phyloP scores from a whole-genome alignment of 352 stramenopile genomes.

The Thraustotheca clavata region DNA sequence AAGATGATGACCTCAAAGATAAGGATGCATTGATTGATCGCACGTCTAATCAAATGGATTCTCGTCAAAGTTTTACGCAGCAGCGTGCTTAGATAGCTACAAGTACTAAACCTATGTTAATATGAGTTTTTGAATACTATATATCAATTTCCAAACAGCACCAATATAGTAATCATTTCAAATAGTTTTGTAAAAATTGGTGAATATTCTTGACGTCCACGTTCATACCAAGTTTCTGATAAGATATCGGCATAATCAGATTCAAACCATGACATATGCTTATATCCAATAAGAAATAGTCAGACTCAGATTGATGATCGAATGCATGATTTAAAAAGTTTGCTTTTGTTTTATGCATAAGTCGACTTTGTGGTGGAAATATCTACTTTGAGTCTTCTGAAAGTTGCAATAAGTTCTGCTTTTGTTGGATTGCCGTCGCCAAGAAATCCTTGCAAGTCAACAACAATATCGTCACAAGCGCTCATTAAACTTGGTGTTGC shows the following conservation, averaged over 20 bases:
- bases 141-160: too few relatives aligned
- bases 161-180: too few relatives aligned
- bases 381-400: constrained; percentile 13
- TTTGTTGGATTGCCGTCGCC: constrained; percentile 25
- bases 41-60: background rate
- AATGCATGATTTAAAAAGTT: background rate
- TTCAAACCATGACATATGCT: too few relatives aligned
- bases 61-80: background rate
- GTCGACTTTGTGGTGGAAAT: constrained; percentile 15
- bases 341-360: constrained; percentile 9
- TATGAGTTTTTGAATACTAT: too few relatives aligned
- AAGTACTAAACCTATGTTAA: background rate
- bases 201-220: too few relatives aligned
- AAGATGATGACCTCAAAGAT: constrained; percentile 35
- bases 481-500: constrained; percentile 71
- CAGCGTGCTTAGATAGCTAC: background rate
- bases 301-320: too few relatives aligned
- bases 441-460: constrained; percentile 66
- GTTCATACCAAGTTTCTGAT: too few relatives aligned
- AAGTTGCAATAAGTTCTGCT: background rate
- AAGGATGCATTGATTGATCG: constrained; percentile 3
- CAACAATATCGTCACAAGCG: constrained; percentile 71
- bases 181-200: too few relatives aligned
- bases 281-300: too few relatives aligned
- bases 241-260: too few relatives aligned